Evolutionary conservation across 352 stramenopile genomes (phyloP).

Genomic region (Phytophthora brassicae): DNA sequence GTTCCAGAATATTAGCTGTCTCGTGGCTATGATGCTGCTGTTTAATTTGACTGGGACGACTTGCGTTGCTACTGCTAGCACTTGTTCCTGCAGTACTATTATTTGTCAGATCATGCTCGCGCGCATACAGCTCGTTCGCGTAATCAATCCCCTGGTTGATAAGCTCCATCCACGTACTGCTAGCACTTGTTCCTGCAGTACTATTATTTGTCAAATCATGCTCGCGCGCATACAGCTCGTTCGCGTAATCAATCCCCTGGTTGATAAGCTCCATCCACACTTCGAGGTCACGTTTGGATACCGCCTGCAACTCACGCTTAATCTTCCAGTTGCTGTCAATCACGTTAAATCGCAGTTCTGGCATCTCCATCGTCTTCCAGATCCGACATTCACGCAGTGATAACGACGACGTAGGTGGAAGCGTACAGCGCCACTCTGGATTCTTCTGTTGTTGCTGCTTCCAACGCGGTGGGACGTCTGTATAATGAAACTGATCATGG

Average conservation of each 20-base stretch:
- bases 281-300: slow-evolving; percentile 60
- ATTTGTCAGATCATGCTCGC: slow-evolving; percentile 36
- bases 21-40: slow-evolving; percentile 14
- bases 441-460: slow-evolving; percentile 34
- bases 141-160: slow-evolving; percentile 81
- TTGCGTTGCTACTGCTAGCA: slow-evolving; percentile 35
- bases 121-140: slow-evolving; percentile 53
- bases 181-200: slow-evolving; percentile 30
- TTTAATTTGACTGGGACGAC: slow-evolving; percentile 28
- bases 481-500: slow-evolving; percentile 75
- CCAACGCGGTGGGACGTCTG: slow-evolving; percentile 39
- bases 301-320: slow-evolving; percentile 72
- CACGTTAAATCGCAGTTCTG: slow-evolving; percentile 76
- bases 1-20: slow-evolving; percentile 17
- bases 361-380: slow-evolving; percentile 89
- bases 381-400: slow-evolving; percentile 73
- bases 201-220: slow-evolving; percentile 42
- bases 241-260: slow-evolving; percentile 77
- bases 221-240: slow-evolving; percentile 43
- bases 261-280: slow-evolving; percentile 76
- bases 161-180: slow-evolving; percentile 72
- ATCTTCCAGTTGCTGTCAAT: slow-evolving; percentile 83
- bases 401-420: slow-evolving; percentile 57
- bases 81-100: slow-evolving; percentile 39
- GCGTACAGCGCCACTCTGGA: slow-evolving; percentile 27